Conservation (phyloP, 768 basidiomycete genomes). For the Termitomyces sp. region DNA sequence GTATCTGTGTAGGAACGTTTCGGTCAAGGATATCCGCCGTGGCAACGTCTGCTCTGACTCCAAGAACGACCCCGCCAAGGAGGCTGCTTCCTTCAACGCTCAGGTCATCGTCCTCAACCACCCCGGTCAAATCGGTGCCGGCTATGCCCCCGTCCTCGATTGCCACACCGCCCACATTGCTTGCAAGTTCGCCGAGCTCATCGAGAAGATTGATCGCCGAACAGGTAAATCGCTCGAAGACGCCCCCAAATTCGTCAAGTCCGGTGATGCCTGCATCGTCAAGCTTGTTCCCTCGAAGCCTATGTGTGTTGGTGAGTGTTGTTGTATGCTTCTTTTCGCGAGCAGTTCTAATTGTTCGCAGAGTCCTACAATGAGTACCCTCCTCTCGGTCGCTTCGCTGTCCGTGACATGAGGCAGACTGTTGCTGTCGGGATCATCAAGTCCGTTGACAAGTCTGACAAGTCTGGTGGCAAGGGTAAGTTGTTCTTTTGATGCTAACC, state of each 20-base stretch:
- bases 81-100: constrained; percentile 98
- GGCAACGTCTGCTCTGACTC: constrained; percentile 99
- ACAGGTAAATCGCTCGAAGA: constrained; percentile 91
- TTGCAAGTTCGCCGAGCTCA: constrained; percentile 97
- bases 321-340: not conserved
- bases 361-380: constrained; percentile 96
- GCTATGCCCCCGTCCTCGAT: constrained; percentile 98
- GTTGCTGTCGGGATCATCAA: constrained; percentile 99
- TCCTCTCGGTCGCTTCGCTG: constrained; percentile 98
- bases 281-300: constrained; percentile 97
- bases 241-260: constrained; percentile 97
- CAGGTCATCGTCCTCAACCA: constrained; percentile 99
- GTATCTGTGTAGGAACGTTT: constrained; percentile 76
- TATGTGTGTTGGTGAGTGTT: constrained; percentile 51
- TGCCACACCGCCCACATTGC: constrained; percentile 99
- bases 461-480: constrained; percentile 81
- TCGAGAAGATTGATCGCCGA: constrained; percentile 99
- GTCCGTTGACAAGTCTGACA: constrained; percentile 93
- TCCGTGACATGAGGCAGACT: constrained; percentile 99
- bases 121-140: constrained; percentile 99
- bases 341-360: constrained; percentile 17
- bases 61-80: constrained; percentile 99
- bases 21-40: constrained; percentile 99
- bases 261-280: constrained; percentile 98
- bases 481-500: not conserved